Evolutionary conservation across 2,329 filamentous ascomycete species (phyloP).

Genomic region (Penicillium janthinellum): DNA sequence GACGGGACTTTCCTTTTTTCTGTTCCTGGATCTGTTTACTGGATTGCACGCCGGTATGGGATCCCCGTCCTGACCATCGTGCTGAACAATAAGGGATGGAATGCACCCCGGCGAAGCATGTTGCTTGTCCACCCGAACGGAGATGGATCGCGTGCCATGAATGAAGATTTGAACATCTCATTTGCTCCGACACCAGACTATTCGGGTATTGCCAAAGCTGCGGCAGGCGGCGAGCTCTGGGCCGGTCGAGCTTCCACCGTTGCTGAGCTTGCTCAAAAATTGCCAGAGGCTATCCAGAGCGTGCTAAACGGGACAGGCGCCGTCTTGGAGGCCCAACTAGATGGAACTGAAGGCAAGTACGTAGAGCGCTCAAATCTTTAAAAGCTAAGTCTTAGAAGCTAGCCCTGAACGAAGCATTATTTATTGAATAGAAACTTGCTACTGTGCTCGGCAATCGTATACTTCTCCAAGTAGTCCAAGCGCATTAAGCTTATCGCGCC

Average conservation of each 20-base stretch:
- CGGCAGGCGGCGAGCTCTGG: constrained; percentile 64
- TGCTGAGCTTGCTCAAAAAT: constrained; percentile 55
- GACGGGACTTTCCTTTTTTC: constrained; percentile 69
- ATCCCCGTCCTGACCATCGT: constrained; percentile 69
- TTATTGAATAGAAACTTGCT: not conserved
- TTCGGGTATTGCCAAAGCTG: constrained; percentile 67
- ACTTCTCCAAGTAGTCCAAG: constrained; percentile 3
- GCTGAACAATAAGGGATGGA: constrained; percentile 72
- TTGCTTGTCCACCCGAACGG: constrained; percentile 68
- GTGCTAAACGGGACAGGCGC: constrained; percentile 61
- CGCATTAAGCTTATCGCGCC: constrained; percentile 27
- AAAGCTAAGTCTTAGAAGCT: too few relatives aligned
- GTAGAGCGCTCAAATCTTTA: constrained; percentile 19
- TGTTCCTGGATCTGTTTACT: constrained; percentile 67
- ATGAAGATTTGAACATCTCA: constrained; percentile 67
- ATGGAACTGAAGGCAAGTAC: constrained; percentile 59
- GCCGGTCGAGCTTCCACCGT: constrained; percentile 60
- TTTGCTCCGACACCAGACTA: constrained; percentile 69
- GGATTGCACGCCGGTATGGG: constrained; percentile 66
- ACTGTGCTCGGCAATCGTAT: not conserved
- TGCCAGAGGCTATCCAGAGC: constrained; percentile 61
- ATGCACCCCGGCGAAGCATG: constrained; percentile 63
- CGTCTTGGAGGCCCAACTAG: constrained; percentile 63
- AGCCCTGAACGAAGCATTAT: not conserved
- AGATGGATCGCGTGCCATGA: constrained; percentile 61